Conservation (phyloP, 495 filamentous ascomycete genomes). For the Umbilicaria muhlenbergii region DNA sequence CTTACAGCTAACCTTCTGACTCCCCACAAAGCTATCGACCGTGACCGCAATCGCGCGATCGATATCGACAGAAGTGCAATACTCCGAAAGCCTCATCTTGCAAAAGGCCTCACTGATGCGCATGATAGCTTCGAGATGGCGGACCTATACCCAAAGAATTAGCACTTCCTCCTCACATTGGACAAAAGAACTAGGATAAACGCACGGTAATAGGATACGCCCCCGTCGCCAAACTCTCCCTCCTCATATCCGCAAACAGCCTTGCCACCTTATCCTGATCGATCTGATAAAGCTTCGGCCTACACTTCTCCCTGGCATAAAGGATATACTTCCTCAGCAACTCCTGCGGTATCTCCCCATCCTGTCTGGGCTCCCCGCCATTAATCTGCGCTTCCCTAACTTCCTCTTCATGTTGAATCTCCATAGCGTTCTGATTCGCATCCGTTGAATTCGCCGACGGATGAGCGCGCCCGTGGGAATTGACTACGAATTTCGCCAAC, state of each 20-base stretch:
- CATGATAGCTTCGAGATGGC: conserved; percentile 95
- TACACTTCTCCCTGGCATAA: conserved; percentile 80
- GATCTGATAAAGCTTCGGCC: conserved; percentile 91
- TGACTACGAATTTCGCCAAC: conserved; percentile 86
- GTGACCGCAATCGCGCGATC: conserved; percentile 96
- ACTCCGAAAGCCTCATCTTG: conserved; percentile 91
- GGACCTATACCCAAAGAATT: conserved; percentile 43
- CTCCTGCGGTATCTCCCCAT: conserved; percentile 79
- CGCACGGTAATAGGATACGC: conserved; percentile 96
- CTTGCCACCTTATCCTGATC: conserved; percentile 94
- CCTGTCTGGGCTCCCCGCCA: conserved; percentile 40
- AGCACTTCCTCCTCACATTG: neutral
- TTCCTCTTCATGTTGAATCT: conserved; percentile 36
- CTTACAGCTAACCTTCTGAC: conserved; percentile 95
- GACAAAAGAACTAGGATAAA: conserved; percentile 4
- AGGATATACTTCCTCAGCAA: conserved; percentile 93
- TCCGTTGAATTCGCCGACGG: conserved; percentile 43
- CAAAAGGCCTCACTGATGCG: conserved; percentile 84
- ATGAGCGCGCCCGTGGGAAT: conserved; percentile 81
- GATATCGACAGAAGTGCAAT: conserved; percentile 77
- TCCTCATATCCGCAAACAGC: conserved; percentile 90
- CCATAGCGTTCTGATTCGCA: conserved; percentile 41
- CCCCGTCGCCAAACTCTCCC: conserved; percentile 81
- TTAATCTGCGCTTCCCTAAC: conserved; percentile 24
- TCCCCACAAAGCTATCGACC: conserved; percentile 89